These are phyloP conservation scores for Naematelia aurantialba DNA, from an alignment of 768 basidiomycete genomes.

Conservation along the genomic window DNA sequence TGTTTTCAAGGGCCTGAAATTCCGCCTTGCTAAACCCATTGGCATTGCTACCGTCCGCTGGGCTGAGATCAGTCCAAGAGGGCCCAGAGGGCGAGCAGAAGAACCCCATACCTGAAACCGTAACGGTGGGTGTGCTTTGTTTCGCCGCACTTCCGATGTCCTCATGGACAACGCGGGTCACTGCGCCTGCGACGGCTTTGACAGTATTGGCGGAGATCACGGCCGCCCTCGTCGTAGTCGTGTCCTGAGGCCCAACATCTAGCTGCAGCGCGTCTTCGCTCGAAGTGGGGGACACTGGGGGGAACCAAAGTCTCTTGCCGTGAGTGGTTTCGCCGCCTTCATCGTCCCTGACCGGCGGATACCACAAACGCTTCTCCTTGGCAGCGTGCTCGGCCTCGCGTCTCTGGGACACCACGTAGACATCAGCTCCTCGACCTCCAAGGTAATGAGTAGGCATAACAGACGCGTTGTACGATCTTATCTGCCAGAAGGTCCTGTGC, in stretches of 20 bases:
- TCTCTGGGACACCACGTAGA: too few relatives aligned
- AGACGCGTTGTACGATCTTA: background rate
- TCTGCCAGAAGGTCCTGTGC: background rate
- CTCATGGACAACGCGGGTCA: background rate
- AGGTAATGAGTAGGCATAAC: background rate
- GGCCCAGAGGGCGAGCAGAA: background rate
- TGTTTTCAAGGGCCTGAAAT: slow-evolving; percentile 8
- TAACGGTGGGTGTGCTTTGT: background rate
- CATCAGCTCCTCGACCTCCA: too few relatives aligned
- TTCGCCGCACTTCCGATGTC: background rate
- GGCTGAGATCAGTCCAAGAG: background rate
- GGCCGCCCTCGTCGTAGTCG: background rate
- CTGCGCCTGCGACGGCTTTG: background rate
- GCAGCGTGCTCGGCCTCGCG: background rate
- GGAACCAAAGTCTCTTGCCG: slow-evolving; percentile 6
- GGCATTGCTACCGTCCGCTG: slow-evolving; percentile 25
- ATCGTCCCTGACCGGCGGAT: background rate
- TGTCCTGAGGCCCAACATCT: background rate
- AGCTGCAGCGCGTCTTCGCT: background rate
- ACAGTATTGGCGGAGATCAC: background rate
- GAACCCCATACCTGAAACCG: slow-evolving; percentile 3
- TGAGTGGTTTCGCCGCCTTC: background rate
- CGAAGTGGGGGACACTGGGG: background rate
- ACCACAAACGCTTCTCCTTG: slow-evolving; percentile 4
- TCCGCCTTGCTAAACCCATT: slow-evolving; percentile 23